These are phyloP conservation scores for Porogramme epimiltina DNA, from an alignment of 1,284 basidiomycete genomes.

Conservation along the genomic window DNA sequence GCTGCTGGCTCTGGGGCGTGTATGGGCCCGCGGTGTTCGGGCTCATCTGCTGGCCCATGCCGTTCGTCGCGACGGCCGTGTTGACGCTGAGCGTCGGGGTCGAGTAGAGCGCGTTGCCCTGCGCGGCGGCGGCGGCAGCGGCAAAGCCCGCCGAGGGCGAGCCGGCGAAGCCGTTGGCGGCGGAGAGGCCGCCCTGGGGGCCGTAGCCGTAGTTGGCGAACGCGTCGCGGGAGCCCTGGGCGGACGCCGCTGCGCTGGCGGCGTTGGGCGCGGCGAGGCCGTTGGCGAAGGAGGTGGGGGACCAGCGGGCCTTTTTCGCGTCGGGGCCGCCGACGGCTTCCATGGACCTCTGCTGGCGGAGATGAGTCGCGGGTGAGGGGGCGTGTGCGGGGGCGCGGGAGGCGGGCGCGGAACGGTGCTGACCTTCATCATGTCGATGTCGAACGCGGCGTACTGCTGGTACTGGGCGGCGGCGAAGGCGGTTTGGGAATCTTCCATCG, in stretches of 20 bases:
- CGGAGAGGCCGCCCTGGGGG: constrained; percentile 63
- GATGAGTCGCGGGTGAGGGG: not conserved
- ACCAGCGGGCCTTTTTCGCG: constrained; percentile 87
- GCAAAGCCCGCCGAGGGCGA: constrained; percentile 50
- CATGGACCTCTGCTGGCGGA: constrained; percentile 63
- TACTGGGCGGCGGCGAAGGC: constrained; percentile 63
- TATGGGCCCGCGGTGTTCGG: constrained; percentile 55
- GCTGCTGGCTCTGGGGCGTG: constrained; percentile 45
- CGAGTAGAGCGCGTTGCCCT: constrained; percentile 61
- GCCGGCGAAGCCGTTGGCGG: constrained; percentile 47
- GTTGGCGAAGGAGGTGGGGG: constrained; percentile 62
- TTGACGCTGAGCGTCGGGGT: constrained; percentile 70
- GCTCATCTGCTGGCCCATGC: constrained; percentile 63
- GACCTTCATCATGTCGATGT: constrained; percentile 89
- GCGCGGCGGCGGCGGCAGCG: constrained; percentile 8
- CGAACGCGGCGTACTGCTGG: constrained; percentile 61
- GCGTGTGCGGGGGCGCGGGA: constrained; percentile 3
- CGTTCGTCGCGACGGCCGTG: constrained; percentile 56
- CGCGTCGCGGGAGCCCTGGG: constrained; percentile 51
- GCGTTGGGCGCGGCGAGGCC: constrained; percentile 42
- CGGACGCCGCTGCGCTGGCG: constrained; percentile 39
- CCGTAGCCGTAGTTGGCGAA: constrained; percentile 86
- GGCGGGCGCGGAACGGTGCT: constrained; percentile 22
- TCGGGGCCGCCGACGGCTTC: constrained; percentile 79
- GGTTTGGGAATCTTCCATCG: constrained; percentile 76